Base-by-base conservation (phyloP, 176 grass and related monocot genomes). In the Oryza australiensis region DNA sequence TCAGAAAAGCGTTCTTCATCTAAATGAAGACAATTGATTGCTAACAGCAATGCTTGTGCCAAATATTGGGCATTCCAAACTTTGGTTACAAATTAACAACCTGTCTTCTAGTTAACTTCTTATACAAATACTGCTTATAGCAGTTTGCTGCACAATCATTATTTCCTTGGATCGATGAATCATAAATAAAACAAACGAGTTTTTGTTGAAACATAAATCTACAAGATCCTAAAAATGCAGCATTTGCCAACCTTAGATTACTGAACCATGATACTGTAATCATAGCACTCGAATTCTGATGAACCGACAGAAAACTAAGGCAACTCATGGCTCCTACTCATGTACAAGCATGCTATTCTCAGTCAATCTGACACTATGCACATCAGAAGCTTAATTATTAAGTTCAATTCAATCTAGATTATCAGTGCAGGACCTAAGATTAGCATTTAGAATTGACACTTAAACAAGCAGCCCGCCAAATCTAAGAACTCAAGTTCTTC, bases 401-500 rank as follows among this genome's bases (percentile, higher is more conserved):
- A 73, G 3, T 29, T 12, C 24, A 29, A 26, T 30, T 73, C 43
- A 48, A 29, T 30, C 5, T 27, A 26, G 23, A 73, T 49, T 49
- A 15, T 43, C 42, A 73, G 26, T 49, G 20, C 43, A 73, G 3
- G 15, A 1, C 7, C 10, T 10, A 22, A 74, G 16, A 27, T 55
- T 32, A 33, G 27, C 4, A 74, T 33, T 33, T 32, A 11, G 16
- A 53, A 11, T 55, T 34, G 28, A 14, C 26, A 77, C 64, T 26
- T 14, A 70, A 42, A 7, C 3, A 42, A 12, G 22, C 22, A 41
- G 23, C 0, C 1, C 23, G n/a, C 9, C 20, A 35, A 15, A 34
- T 20, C 30, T 16, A 28, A 28, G 15, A 46, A 46, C 26, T 22
- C 41, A 49, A 49, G 70, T n/a, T 64, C 83, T 77, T 87, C 87